These are phyloP conservation scores for Yamadazyma dendronema DNA, from an alignment of 1,139 yeast species.

Conservation along the genomic window DNA sequence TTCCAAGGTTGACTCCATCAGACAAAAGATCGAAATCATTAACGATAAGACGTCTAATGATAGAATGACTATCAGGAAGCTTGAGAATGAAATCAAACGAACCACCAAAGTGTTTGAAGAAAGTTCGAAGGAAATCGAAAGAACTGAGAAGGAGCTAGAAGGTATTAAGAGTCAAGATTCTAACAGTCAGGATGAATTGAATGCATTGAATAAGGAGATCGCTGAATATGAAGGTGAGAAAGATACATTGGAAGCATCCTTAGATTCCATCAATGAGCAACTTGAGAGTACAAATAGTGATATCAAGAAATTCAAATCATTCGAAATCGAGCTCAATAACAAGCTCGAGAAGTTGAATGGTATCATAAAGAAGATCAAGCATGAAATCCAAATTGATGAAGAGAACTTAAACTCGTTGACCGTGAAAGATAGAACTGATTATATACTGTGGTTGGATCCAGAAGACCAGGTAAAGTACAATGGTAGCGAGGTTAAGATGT, in stretches of 20 bases:
- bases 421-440: constrained; percentile 52
- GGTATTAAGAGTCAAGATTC: constrained; percentile 25
- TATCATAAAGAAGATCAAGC: constrained; percentile 40
- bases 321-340: constrained; percentile 66
- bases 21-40: constrained; percentile 64
- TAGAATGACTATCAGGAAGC: constrained; percentile 58
- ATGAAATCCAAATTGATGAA: constrained; percentile 35
- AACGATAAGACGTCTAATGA: constrained; percentile 61
- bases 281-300: constrained; percentile 52
- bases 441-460: constrained; percentile 49
- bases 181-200: constrained; percentile 38
- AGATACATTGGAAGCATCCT: constrained; percentile 31
- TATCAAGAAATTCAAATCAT: constrained; percentile 62
- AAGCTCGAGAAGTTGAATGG: constrained; percentile 58
- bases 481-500: constrained; percentile 36
- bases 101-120: constrained; percentile 47
- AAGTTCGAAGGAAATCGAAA: constrained; percentile 35
- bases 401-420: constrained; percentile 40
- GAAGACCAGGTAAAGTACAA: constrained; percentile 34
- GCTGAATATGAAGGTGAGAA: constrained; percentile 25
- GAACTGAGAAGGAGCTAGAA: constrained; percentile 29
- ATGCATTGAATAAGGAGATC: constrained; percentile 27
- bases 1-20: constrained; percentile 75
- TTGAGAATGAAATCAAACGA: constrained; percentile 64
- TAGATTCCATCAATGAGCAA: constrained; percentile 41